phyloP scores from a whole-genome alignment of 208 protist genomes.

The Angomonas ambiguus region DNA sequence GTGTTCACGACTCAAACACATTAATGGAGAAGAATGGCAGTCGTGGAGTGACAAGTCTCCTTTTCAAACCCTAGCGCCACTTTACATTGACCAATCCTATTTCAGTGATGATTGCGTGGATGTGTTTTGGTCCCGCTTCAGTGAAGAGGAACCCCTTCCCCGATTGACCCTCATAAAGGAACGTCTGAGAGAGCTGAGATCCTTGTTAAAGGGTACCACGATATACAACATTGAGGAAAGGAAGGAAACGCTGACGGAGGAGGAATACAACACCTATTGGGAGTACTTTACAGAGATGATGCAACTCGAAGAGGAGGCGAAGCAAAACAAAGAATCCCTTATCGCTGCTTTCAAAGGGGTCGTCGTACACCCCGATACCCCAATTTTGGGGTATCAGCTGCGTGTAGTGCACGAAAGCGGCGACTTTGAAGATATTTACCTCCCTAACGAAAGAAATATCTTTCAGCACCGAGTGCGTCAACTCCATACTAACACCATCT shows the following conservation, averaged over 20 bases:
- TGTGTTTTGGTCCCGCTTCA: conserved; percentile 81
- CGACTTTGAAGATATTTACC: neutral
- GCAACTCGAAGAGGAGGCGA: neutral
- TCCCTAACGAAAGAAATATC: neutral
- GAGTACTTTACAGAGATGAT: neutral
- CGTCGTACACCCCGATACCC: neutral
- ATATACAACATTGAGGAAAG: conserved; percentile 39
- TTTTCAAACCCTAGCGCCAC: conserved; percentile 56
- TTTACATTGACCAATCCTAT: conserved; percentile 73
- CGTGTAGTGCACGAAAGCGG: conserved; percentile 8
- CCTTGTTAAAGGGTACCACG: conserved; percentile 40
- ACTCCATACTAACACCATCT: conserved; percentile 79
- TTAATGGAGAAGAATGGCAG: conserved; percentile 59
- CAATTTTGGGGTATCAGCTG: conserved; percentile 6
- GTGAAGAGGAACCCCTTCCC: conserved; percentile 11
- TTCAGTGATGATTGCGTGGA: conserved; percentile 92
- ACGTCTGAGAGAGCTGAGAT: conserved; percentile 41
- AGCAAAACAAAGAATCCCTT: neutral
- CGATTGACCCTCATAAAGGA: conserved; percentile 27
- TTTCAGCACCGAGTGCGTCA: conserved; percentile 43
- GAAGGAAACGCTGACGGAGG: conserved; percentile 26
- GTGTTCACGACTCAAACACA: neutral
- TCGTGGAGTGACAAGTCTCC: conserved; percentile 54
- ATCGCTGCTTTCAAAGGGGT: neutral
- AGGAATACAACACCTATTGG: conserved; percentile 31